A percentile compares a stretch with the other conserved stretches of the same genome.
Evolutionary conservation across 768 basidiomycete species (phyloP).

Genomic region (Crassisporium funariophilum): DNA sequence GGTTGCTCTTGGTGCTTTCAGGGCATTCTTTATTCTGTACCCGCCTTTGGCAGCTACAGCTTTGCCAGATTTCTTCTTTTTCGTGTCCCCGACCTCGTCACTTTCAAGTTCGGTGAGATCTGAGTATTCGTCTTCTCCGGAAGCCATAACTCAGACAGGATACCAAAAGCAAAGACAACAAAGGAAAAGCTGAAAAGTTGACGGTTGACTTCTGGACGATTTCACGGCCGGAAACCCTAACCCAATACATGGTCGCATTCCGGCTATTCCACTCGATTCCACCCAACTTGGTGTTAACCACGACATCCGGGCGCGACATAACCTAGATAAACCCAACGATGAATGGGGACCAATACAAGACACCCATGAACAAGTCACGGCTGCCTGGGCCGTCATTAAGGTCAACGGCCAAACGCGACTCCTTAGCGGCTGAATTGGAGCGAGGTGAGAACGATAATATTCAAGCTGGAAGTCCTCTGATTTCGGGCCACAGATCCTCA

Average conservation of each 20-base stretch:
- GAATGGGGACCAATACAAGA: constrained; percentile 25
- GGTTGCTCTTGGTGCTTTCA: constrained; percentile 59
- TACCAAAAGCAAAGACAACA: too few species aligned
- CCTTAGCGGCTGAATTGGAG: constrained; percentile 67
- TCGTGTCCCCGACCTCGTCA: constrained; percentile 21
- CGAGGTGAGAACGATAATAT: constrained; percentile 42
- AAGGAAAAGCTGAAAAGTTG: neutral
- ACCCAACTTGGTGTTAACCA: too few species aligned
- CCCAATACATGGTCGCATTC: too few species aligned
- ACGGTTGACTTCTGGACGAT: neutral
- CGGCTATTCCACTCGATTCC: too few species aligned
- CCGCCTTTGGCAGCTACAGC: constrained; percentile 6
- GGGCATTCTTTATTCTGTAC: constrained; percentile 44
- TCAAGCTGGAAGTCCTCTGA: neutral
- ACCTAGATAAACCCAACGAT: constrained; percentile 9
- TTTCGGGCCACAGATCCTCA: constrained; percentile 53
- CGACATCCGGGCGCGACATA: too few species aligned
- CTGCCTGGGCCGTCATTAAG: constrained; percentile 19
- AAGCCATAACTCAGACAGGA: constrained; percentile 21
- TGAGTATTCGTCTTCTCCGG: constrained; percentile 33
- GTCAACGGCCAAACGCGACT: constrained; percentile 58
- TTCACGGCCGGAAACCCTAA: neutral
- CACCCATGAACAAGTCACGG: constrained; percentile 20
- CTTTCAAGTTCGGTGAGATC: constrained; percentile 35
- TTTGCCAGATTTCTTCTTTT: constrained; percentile 13